Conservation (phyloP, 1,284 basidiomycete species). For the Mycosarcoma maydis region DNA sequence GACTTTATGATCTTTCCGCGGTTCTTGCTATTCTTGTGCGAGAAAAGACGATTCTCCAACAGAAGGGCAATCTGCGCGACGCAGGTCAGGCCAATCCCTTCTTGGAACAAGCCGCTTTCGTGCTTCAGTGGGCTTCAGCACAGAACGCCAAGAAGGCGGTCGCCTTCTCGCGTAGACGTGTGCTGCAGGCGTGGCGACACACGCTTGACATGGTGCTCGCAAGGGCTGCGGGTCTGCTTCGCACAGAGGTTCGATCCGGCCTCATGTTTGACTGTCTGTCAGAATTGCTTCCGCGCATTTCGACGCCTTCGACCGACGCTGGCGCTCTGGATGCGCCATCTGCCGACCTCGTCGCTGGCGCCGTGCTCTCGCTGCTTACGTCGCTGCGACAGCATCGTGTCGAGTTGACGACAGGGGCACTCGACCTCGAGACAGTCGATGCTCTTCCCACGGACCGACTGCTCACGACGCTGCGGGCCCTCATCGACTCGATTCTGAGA, state of each 20-base stretch:
- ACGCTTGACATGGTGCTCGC: constrained; percentile 61
- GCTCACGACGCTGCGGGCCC: constrained; percentile 77
- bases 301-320: constrained; percentile 42
- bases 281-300: constrained; percentile 59
- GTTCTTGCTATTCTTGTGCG: constrained; percentile 69
- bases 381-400: constrained; percentile 71
- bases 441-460: constrained; percentile 74
- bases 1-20: constrained; percentile 78
- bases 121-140: constrained; percentile 57
- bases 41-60: constrained; percentile 49
- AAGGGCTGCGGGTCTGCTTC: constrained; percentile 51
- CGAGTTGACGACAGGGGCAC: constrained; percentile 36
- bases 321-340: constrained; percentile 73
- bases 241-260: constrained; percentile 49
- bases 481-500: constrained; percentile 80
- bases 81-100: constrained; percentile 49
- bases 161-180: constrained; percentile 46
- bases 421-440: constrained; percentile 57
- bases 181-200: constrained; percentile 61
- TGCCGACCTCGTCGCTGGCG: constrained; percentile 81
- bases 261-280: constrained; percentile 60
- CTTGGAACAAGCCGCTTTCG: constrained; percentile 52
- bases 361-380: constrained; percentile 81
- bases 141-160: constrained; percentile 62
- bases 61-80: constrained; percentile 49